Conservation (phyloP, 805 yeast species). For the Wickerhamomyces mucosus region DNA sequence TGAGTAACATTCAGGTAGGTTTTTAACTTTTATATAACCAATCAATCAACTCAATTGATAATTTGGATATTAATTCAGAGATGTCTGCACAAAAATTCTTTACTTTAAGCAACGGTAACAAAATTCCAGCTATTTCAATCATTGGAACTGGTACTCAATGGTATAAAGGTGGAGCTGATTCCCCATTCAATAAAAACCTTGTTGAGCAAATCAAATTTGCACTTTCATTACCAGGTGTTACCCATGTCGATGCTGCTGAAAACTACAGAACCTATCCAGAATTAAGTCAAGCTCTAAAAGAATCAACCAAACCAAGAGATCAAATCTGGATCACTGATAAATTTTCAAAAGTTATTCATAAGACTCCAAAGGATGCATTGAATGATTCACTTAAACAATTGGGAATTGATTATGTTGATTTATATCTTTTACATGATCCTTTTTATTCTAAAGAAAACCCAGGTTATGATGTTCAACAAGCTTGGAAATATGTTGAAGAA, state of each 20-base stretch:
- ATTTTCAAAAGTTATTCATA: slow-evolving; percentile 25
- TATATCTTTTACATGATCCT: slow-evolving; percentile 44
- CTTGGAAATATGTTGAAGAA: slow-evolving; percentile 42
- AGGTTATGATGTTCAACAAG: slow-evolving; percentile 34
- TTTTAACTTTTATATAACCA: too few species aligned
- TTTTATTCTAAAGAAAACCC: slow-evolving; percentile 22
- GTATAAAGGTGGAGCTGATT: slow-evolving; percentile 25
- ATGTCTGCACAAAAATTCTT: slow-evolving; percentile 11
- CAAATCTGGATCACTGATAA: slow-evolving; percentile 49
- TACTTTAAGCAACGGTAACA: slow-evolving; percentile 26
- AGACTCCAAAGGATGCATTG: slow-evolving; percentile 32
- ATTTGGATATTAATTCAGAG: too few species aligned
- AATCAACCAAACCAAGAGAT: slow-evolving; percentile 34
- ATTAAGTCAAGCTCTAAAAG: slow-evolving; percentile 36
- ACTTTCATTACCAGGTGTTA: slow-evolving; percentile 34
- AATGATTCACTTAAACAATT: slow-evolving; percentile 28
- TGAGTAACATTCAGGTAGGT: too few species aligned
- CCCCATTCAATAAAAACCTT: slow-evolving; percentile 22
- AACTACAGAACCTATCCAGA: slow-evolving; percentile 45
- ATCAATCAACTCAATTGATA: too few species aligned
- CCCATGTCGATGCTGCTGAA: slow-evolving; percentile 54
- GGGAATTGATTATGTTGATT: slow-evolving; percentile 38
- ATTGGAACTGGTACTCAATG: slow-evolving; percentile 56
- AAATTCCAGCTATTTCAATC: slow-evolving; percentile 38
- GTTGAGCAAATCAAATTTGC: slow-evolving; percentile 24